Conservation (phyloP, 495 filamentous ascomycete genomes). For the Neurospora sp. region DNA sequence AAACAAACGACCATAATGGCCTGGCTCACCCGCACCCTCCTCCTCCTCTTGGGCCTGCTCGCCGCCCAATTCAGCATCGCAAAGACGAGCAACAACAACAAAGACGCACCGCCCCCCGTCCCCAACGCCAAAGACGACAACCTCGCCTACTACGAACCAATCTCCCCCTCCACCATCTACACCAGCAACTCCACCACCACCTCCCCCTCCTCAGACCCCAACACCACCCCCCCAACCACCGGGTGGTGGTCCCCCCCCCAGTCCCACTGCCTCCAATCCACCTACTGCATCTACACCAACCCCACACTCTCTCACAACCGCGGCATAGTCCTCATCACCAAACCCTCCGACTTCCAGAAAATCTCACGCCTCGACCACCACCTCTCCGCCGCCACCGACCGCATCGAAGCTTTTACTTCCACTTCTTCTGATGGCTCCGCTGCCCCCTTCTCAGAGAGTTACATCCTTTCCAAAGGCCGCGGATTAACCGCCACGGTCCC, state of each 20-base stretch:
- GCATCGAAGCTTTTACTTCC: not conserved
- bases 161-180: not conserved
- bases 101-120: not conserved
- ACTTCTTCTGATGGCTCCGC: no score
- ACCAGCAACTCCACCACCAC: constrained; percentile 17
- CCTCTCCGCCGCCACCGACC: constrained; percentile 18
- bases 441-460: constrained; percentile 1
- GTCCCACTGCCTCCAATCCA: constrained; percentile 13
- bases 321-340: constrained; percentile 20
- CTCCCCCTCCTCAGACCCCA: no score
- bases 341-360: constrained; percentile 14
- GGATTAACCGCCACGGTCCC: constrained; percentile 14
- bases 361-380: constrained; percentile 13
- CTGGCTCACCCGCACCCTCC: no score
- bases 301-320: constrained; percentile 12
- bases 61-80: not conserved
- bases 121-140: constrained; percentile 6
- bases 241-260: constrained; percentile 17
- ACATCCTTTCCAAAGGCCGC: constrained; percentile 19
- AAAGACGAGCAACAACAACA: no score
- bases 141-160: constrained; percentile 14
- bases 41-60: no score
- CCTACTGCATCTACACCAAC: constrained; percentile 29
- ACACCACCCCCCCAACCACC: constrained; percentile 11
- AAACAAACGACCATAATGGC: no score